Evolutionary conservation across 2,329 filamentous ascomycete species (phyloP), one percentile per base, ranked within the genome.

Genomic region (Aspergillus luchuensis): DNA sequence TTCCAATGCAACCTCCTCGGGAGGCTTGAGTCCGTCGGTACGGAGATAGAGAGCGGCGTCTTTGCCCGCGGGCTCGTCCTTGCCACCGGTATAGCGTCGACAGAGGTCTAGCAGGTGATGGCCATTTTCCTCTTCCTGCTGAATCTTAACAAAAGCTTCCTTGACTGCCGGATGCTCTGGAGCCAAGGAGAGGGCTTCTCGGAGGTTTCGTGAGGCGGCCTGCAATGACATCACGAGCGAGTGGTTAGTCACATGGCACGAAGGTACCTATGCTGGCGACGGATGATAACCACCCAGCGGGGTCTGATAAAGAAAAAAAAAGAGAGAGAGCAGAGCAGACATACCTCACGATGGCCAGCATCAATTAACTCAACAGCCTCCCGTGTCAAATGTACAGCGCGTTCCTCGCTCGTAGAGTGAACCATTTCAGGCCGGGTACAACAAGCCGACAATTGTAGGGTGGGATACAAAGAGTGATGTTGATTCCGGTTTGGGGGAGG

Each of bases 171-270:
- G 65, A 60, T 80, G 77, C 28, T 81, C 75, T 38, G 79, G 77
- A 23, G 78, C 79, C 33, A 82, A 71, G 28, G 78, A 75, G 50
- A 80, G 74, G n/a, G 80, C 80, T 73, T 82, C 79, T 69, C 79
- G 77, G 57, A 82, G 73, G 65, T 80, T 81, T 63, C 79, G 71
- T 45, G 79, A 79, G 39, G 79, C 80, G 59, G 79, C 76, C 80
- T 82, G 60, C 56, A 41, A 60, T 61, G 52, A 57, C 50, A 59
- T 58, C 59, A 62, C 39, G 58, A 47, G 36, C 10, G 41, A 47
- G 38, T 59, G 41, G 60, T 47, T 53, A 59, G 63, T 65, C 30
- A 65, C 58, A 45, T 56, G 45, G 56, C 19, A 25, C 25, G 50
- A 57, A 41, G 25, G 25, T 45, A 38, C 45, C 33, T 45, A 25